Conservation (phyloP, 495 filamentous ascomycete species). For the Aspergillus conjunctus region DNA sequence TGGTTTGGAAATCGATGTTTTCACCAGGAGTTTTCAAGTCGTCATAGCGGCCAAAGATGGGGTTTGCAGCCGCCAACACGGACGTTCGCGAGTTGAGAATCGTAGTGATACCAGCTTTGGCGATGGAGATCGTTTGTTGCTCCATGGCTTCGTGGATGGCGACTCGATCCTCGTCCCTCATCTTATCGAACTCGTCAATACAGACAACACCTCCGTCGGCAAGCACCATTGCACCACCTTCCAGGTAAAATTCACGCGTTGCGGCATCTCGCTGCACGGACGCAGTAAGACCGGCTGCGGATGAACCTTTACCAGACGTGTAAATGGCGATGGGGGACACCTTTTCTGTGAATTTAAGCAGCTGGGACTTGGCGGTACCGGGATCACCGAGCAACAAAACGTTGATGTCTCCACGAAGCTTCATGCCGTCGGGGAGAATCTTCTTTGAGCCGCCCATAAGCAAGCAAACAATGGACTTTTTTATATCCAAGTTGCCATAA, state of each 20-base stretch:
- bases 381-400: conserved; percentile 96
- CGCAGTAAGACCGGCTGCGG: conserved; percentile 95
- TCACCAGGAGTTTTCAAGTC: conserved; percentile 97
- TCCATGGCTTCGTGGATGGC: conserved; percentile 99
- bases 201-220: conserved; percentile 98
- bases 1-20: conserved; percentile 99
- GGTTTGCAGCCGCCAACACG: conserved; percentile 95
- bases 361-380: conserved; percentile 96
- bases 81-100: conserved; percentile 96
- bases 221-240: conserved; percentile 98
- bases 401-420: conserved; percentile 97
- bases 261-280: conserved; percentile 92
- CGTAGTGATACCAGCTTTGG: conserved; percentile 98
- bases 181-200: conserved; percentile 99
- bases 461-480: conserved; percentile 96
- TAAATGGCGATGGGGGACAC: conserved; percentile 97
- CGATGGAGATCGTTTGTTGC: conserved; percentile 99
- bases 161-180: conserved; percentile 98
- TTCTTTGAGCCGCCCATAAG: conserved; percentile 97
- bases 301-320: conserved; percentile 98
- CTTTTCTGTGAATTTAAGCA: conserved; percentile 97
- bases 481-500: conserved; percentile 95
- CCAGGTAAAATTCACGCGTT: conserved; percentile 95
- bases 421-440: conserved; percentile 98
- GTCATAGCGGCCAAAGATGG: conserved; percentile 96